Evolutionary conservation across 352 stramenopile genomes (phyloP).

Genomic region (Aphanomyces euteiches): DNA sequence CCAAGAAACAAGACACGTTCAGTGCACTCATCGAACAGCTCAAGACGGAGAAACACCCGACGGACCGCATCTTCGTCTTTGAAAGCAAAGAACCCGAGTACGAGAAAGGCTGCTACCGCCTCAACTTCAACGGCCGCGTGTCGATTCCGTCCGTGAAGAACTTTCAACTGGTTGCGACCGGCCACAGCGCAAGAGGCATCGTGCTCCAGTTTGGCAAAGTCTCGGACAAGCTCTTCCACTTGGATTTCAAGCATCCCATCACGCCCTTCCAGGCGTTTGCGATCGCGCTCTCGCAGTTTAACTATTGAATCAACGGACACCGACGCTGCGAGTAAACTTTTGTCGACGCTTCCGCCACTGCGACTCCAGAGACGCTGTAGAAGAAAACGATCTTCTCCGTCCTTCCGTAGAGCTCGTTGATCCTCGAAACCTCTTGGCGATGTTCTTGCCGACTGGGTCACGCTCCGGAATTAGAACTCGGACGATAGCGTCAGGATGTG

Average conservation of each 20-base stretch:
- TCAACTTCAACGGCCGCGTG: slow-evolving; percentile 79
- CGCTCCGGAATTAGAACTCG: no score
- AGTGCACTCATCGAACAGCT: slow-evolving; percentile 57
- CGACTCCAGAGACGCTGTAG: no score
- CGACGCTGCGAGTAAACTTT: neutral
- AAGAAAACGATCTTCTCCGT: no score
- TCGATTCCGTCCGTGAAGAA: slow-evolving; percentile 76
- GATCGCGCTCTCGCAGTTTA: slow-evolving; percentile 64
- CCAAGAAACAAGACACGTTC: slow-evolving; percentile 38
- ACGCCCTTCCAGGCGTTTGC: slow-evolving; percentile 72
- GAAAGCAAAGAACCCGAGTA: slow-evolving; percentile 73
- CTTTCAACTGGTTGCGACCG: slow-evolving; percentile 56
- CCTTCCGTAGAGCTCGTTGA: no score
- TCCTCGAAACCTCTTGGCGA: no score
- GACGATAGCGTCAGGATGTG: no score
- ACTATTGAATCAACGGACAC: slow-evolving; percentile 36
- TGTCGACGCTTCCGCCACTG: neutral
- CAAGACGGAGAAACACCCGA: slow-evolving; percentile 28
- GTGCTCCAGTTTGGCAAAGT: slow-evolving; percentile 78
- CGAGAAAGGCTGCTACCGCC: slow-evolving; percentile 70
- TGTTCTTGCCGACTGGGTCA: no score
- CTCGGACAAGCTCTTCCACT: slow-evolving; percentile 71
- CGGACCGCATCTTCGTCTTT: slow-evolving; percentile 45
- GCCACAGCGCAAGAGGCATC: slow-evolving; percentile 33
- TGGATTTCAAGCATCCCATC: slow-evolving; percentile 69